A percentile compares a stretch with the other conserved stretches of the same genome.
These are phyloP conservation scores for Tolypocladium paradoxum DNA, from an alignment of 2,329 filamentous ascomycete genomes.

Conservation along the genomic window DNA sequence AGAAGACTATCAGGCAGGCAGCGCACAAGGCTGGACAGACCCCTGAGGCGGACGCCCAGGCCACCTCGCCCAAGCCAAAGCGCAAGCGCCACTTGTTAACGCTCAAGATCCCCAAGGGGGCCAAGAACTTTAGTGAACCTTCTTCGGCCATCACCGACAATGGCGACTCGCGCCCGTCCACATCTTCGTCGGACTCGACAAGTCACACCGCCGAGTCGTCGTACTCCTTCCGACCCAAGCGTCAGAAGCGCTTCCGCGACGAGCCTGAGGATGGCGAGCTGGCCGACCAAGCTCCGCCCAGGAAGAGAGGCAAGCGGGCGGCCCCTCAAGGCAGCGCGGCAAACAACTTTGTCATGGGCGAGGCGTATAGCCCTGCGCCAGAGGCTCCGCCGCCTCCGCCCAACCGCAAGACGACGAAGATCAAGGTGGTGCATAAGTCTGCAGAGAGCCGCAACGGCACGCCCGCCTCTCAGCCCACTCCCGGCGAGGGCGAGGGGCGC, in stretches of 20 bases:
- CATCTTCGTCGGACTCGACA: slow-evolving; percentile 41
- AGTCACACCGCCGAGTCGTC: slow-evolving; percentile 37
- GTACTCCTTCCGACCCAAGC: slow-evolving; percentile 44
- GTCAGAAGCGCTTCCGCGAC: slow-evolving; percentile 42
- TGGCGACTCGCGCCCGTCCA: slow-evolving; percentile 39
- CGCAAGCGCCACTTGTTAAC: slow-evolving; percentile 21
- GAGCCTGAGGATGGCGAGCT: slow-evolving; percentile 32
- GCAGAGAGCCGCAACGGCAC: slow-evolving; percentile 18
- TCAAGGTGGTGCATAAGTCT: slow-evolving; percentile 24
- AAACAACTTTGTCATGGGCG: background rate
- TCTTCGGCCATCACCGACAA: slow-evolving; percentile 26
- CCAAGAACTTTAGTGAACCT: slow-evolving; percentile 27
- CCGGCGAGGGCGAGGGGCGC: slow-evolving; percentile 26
- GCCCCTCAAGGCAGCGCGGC: slow-evolving; percentile 4
- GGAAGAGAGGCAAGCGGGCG: slow-evolving; percentile 25
- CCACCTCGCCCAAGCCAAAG: slow-evolving; percentile 12
- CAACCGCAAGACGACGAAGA: slow-evolving; percentile 24
- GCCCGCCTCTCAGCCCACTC: slow-evolving; percentile 10
- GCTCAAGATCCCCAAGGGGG: slow-evolving; percentile 27
- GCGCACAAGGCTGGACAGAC: background rate
- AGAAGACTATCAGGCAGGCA: background rate
- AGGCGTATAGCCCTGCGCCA: background rate
- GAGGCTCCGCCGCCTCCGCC: slow-evolving; percentile 10
- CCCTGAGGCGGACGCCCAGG: slow-evolving; percentile 1
- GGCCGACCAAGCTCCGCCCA: slow-evolving; percentile 23